phyloP scores from a whole-genome alignment of 2,329 filamentous ascomycete species.

The Alternaria consortialis region DNA sequence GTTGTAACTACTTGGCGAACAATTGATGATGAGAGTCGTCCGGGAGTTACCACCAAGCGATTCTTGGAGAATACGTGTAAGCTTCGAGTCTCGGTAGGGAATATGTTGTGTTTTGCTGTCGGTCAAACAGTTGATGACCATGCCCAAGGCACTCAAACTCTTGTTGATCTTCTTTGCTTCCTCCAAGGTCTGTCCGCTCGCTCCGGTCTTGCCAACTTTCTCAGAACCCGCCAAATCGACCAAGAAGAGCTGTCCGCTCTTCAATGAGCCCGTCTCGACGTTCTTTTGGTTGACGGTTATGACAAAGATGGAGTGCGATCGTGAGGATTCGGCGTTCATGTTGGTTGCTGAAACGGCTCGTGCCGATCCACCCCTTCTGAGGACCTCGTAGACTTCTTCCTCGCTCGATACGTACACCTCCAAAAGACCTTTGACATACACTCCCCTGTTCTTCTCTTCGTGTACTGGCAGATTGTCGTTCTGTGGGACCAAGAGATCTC shows the following conservation, averaged over 20 bases:
- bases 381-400: conserved; percentile 94
- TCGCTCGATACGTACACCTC: conserved; percentile 97
- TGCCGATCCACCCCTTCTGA: conserved; percentile 89
- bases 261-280: conserved; percentile 92
- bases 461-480: conserved; percentile 98
- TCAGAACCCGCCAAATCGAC: conserved; percentile 98
- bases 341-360: conserved; percentile 95
- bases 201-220: conserved; percentile 98
- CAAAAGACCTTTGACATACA: conserved; percentile 93
- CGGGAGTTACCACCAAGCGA: conserved; percentile 96
- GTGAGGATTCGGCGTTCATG: conserved; percentile 98
- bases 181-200: conserved; percentile 94
- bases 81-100: conserved; percentile 96
- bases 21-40: conserved; percentile 99
- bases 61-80: conserved; percentile 96
- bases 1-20: conserved; percentile 98
- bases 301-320: conserved; percentile 98
- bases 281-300: conserved; percentile 98
- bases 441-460: conserved; percentile 94
- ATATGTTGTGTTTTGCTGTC: conserved; percentile 97
- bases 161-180: conserved; percentile 99
- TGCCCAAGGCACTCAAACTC: conserved; percentile 95
- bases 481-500: conserved; percentile 88
- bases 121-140: conserved; percentile 98
- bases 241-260: conserved; percentile 95